Base-by-base conservation (phyloP, 2,329 filamentous ascomycete genomes). In the Botrytis hyacinthi region DNA sequence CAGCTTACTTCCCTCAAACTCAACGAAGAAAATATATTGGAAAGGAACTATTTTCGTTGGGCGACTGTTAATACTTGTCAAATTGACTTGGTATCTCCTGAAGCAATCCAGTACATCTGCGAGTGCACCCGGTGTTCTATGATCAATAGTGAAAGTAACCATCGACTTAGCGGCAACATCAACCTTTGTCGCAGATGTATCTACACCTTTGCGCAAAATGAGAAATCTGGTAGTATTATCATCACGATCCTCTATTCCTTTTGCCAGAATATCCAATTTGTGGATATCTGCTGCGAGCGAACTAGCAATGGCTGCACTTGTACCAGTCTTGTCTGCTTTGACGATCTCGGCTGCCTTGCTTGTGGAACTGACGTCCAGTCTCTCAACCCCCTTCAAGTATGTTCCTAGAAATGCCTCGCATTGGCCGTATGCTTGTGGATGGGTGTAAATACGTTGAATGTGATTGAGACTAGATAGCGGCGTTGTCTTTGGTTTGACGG, bases 381-480 rank as follows among this genome's bases (percentile, higher is more conserved):
- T 87, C 83, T 97, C 93, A n/a, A 91, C 86, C 62, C 89, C 89
- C 77, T 90, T 90, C 75, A 97, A 88, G 78, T 93, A 85, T 42
- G 86, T 84, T 14, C 87, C 85, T 40, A 98, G 87, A 82, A 97
- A 97, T 14, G 81, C 82, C 62, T 90, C 90, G 83, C 95, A 98
- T 84, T 99, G 96, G 40, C 94, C 94, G 86, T 96, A 97, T 42
- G 94, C 96, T 83, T 99, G 96, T 16, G 95, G 95, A 83, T 99
- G 96, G 37, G 93, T 96, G 84, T 97, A 97, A 59, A 99, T 83
- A 79, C 91, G 91, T 78, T 87, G 88, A 79, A 98, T 87, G 78
- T 91, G 86, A 72, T 84, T 82, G 75, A 95, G 82, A 76, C 84
- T 83, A 70, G 81, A 78, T 57, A 87, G 78, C 4, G 90, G 89